phyloP scores from a whole-genome alignment of 768 basidiomycete genomes.

The Crucibulum laeve region DNA sequence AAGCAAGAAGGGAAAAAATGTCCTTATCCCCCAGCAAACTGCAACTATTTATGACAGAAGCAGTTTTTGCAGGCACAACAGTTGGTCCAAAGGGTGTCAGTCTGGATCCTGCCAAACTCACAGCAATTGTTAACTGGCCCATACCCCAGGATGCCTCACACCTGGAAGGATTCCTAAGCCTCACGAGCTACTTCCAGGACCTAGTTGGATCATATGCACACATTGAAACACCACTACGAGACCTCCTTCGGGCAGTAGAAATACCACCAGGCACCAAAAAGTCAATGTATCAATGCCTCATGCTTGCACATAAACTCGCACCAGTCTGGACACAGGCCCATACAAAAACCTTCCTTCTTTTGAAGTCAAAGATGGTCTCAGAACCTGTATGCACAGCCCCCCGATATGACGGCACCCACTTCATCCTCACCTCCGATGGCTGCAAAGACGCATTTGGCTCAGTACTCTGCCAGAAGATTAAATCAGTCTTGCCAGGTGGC shows the following conservation, averaged over 20 bases:
- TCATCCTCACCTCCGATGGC: conserved; percentile 27
- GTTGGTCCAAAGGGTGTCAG: conserved; percentile 24
- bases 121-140: conserved; percentile 26
- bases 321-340: conserved; percentile 15
- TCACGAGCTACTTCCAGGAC: conserved; percentile 24
- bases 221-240: conserved; percentile 20
- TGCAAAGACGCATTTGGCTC: conserved; percentile 24
- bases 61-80: conserved; percentile 24
- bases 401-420: conserved; percentile 21
- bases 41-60: conserved; percentile 26
- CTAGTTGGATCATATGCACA: conserved; percentile 25
- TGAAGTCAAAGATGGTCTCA: conserved; percentile 19
- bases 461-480: conserved; percentile 15
- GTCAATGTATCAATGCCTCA: conserved; percentile 15
- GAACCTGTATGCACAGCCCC: conserved; percentile 20
- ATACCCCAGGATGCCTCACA: conserved; percentile 18
- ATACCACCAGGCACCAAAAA: conserved; percentile 12
- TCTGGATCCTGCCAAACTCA: conserved; percentile 27
- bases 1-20: conserved; percentile 17
- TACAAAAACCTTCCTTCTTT: conserved; percentile 16
- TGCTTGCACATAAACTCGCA: conserved; percentile 12
- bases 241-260: conserved; percentile 15
- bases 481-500: conserved; percentile 10
- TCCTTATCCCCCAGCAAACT: conserved; percentile 30
- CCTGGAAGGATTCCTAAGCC: conserved; percentile 24